These are phyloP conservation scores for Macrophomina tecta DNA, from an alignment of 2,329 filamentous ascomycete genomes.

Conservation along the genomic window DNA sequence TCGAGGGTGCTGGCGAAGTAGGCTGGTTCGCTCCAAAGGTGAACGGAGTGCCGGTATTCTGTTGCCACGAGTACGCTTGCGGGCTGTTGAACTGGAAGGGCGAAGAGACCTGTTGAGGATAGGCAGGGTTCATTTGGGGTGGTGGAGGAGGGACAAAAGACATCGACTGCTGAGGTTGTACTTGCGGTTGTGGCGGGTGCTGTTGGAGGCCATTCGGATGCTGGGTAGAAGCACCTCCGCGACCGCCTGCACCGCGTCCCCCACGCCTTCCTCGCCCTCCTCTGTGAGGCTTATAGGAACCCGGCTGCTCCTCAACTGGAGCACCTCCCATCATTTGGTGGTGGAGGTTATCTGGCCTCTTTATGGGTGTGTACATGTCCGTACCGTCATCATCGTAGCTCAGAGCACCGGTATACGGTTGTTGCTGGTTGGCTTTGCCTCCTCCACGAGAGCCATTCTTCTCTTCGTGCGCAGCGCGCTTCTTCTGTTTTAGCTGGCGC, in stretches of 20 bases:
- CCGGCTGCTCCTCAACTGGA: conserved; percentile 41
- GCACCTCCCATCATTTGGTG: conserved; percentile 49
- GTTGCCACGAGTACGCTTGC: conserved; percentile 27
- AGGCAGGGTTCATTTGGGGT: neutral
- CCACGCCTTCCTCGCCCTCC: conserved; percentile 35
- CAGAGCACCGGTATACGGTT: conserved; percentile 38
- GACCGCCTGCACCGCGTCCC: conserved; percentile 39
- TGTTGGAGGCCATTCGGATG: conserved; percentile 1
- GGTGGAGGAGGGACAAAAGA: conserved; percentile 6
- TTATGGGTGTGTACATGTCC: conserved; percentile 56
- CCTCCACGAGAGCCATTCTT: conserved; percentile 9
- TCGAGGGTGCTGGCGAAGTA: conserved; percentile 29
- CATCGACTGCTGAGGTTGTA: conserved; percentile 7
- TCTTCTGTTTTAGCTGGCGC: conserved; percentile 63
- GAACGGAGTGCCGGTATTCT: conserved; percentile 13
- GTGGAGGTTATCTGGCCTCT: conserved; percentile 54
- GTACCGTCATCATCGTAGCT: conserved; percentile 52
- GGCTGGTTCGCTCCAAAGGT: conserved; percentile 20
- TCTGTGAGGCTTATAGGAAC: conserved; percentile 39
- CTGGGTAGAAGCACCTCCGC: conserved; percentile 32
- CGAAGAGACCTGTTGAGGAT: neutral
- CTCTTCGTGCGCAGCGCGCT: conserved; percentile 45
- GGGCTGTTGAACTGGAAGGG: conserved; percentile 27
- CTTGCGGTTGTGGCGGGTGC: conserved; percentile 12
- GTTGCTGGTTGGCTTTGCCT: conserved; percentile 5